Base-by-base conservation (phyloP, 108 stramenopile species). In the Skeletonema tropicum region DNA sequence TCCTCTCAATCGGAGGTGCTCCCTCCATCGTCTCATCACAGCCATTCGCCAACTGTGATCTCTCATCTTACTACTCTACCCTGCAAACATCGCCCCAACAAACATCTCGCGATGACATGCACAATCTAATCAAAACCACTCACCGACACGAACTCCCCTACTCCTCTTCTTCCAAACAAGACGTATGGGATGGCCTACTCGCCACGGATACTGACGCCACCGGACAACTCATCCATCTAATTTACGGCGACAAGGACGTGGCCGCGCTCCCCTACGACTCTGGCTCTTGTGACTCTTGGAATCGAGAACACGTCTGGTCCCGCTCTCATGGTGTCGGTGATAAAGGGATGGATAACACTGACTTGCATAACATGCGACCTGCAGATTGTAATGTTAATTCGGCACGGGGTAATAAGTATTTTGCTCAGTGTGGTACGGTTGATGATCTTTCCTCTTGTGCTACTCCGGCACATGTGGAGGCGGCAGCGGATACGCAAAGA, bases 261-360 rank as follows among this genome's bases (percentile, higher is more conserved):
- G 46, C 87, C 2, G 68, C 73, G 6, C 9, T 15, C 19, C 71
- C 74, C 12, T 63, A 84, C 19, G 74, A 75, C 46, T 19, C 19
- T 21, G 89, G 88, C 10, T 61, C 71, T 12, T 68, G 69, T 26
- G 71, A 75, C 31, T 75, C 71, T 19, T 94, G 92, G 92, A 95
- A 95, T 66, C 86, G 92, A 25, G 94, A 95, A 71, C 94, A 95
- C 75, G 19, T 75, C 8, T 75, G 89, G 88, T 15, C 84, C 46
- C 60, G 68, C 71, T 45, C 61, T 36, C 55, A 84, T 0, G 91
- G 90, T 32, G 79, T 69, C 31, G 19, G 42, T 3, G 60, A 59
- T 17, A 32, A 29, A 0, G 74, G 74, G 0, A 29, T 13, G 11
- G 78, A 73, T 45, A 60, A 68, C 29, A 92, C 89, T 13, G 94